Evolutionary conservation across 75 land plant genomes (phyloP).

Genomic region (Cryptomeria japonica): DNA sequence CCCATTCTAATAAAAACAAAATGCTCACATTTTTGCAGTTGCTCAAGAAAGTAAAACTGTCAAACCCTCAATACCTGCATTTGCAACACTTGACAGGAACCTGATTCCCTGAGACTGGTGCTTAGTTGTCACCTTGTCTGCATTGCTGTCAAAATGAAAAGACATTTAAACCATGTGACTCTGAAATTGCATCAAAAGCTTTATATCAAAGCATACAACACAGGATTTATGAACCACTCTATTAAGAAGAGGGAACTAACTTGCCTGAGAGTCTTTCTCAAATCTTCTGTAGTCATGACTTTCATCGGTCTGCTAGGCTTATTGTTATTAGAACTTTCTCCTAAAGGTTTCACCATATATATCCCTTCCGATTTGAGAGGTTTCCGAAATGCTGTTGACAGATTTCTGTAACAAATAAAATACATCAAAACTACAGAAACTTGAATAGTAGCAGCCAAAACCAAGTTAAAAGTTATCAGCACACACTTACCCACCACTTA

Average conservation of each 20-base stretch:
- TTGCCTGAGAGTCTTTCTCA: conserved; percentile 75
- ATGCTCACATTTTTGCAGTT: background rate
- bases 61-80: conserved; percentile 33
- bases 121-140: conserved; percentile 76
- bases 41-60: background rate
- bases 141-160: conserved; percentile 50
- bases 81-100: conserved; percentile 62
- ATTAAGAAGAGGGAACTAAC: background rate
- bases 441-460: background rate
- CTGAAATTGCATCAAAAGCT: background rate
- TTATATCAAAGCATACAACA: background rate
- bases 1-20: background rate
- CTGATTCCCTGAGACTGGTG: conserved; percentile 84
- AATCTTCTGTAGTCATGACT: conserved; percentile 54
- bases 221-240: background rate
- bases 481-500: conserved; percentile 79
- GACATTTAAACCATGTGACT: background rate
- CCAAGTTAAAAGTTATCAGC: conserved; percentile 1
- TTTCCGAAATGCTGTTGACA: conserved; percentile 53
- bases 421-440: conserved; percentile 3
- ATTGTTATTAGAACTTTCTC: conserved; percentile 16
- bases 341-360: conserved; percentile 37
- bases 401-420: conserved; percentile 47
- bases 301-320: conserved; percentile 47
- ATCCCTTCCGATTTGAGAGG: conserved; percentile 36